Conservation (phyloP, 768 basidiomycete genomes). For the Lentinula edodes region DNA sequence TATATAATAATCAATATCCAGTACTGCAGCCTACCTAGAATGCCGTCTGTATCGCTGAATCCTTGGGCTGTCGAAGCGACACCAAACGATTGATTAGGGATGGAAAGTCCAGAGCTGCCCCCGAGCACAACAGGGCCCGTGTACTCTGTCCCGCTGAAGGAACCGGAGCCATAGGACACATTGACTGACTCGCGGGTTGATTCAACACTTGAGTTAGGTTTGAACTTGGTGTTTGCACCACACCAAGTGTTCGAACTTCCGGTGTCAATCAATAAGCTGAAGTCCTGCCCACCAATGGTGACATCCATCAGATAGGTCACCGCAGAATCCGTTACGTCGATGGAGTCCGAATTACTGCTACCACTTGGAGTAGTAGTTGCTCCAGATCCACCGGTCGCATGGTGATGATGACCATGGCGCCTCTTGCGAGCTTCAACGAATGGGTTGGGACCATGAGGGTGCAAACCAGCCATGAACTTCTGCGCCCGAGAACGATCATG, state of each 20-base stretch:
- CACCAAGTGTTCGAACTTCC: slow-evolving; percentile 53
- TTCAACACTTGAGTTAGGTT: slow-evolving; percentile 12
- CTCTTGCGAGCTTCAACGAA: slow-evolving; percentile 22
- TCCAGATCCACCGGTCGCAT: slow-evolving; percentile 9
- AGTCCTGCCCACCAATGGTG: slow-evolving; percentile 33
- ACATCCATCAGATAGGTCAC: slow-evolving; percentile 52
- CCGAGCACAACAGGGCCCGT: slow-evolving; percentile 7
- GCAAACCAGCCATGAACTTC: slow-evolving; percentile 49
- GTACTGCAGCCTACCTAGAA: slow-evolving; percentile 33
- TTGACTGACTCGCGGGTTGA: slow-evolving; percentile 24
- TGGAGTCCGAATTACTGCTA: slow-evolving; percentile 22
- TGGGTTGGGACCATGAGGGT: slow-evolving; percentile 46
- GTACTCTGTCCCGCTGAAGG: slow-evolving; percentile 50
- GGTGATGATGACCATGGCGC: slow-evolving; percentile 16
- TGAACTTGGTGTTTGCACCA: slow-evolving; percentile 44
- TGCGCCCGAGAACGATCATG: slow-evolving; percentile 49
- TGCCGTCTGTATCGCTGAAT: slow-evolving; percentile 45
- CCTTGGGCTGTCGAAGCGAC: slow-evolving; percentile 38
- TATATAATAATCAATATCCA: not conserved
- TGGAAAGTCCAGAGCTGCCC: slow-evolving; percentile 24
- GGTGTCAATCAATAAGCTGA: not conserved
- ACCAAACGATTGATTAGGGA: slow-evolving; percentile 43
- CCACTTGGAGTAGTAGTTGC: slow-evolving; percentile 9
- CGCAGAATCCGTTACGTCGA: slow-evolving; percentile 54
- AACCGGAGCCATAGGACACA: slow-evolving; percentile 51